Evolutionary conservation across 2,329 filamentous ascomycete species (phyloP).

Genomic region (Epichloe scottii): DNA sequence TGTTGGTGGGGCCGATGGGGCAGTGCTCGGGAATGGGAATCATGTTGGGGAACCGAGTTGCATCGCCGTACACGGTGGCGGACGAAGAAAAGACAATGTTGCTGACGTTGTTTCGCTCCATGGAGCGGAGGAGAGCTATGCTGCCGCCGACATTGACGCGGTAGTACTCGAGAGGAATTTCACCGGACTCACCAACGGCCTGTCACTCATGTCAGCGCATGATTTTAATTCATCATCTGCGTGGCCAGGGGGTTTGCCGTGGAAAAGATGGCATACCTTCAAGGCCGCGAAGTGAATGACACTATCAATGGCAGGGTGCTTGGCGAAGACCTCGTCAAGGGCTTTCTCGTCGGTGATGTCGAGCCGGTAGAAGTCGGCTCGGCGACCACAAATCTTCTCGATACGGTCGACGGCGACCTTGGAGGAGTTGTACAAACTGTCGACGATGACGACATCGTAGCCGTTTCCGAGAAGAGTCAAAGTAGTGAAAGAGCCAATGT

Average conservation of each 20-base stretch:
- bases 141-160: constrained; percentile 91
- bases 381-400: constrained; percentile 82
- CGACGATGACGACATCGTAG: constrained; percentile 93
- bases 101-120: constrained; percentile 80
- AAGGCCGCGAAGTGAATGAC: constrained; percentile 98
- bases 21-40: constrained; percentile 97
- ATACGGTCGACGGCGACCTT: constrained; percentile 87
- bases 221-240: too few relatives aligned
- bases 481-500: constrained; percentile 96
- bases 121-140: constrained; percentile 71
- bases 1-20: constrained; percentile 92
- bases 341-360: constrained; percentile 80
- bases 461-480: constrained; percentile 84
- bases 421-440: constrained; percentile 96
- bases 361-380: constrained; percentile 69
- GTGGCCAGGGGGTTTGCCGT: background rate
- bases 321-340: constrained; percentile 76
- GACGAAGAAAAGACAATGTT: constrained; percentile 99
- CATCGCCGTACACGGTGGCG: constrained; percentile 96
- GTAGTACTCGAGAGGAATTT: constrained; percentile 96
- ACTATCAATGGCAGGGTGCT: constrained; percentile 88
- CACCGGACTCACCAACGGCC: constrained; percentile 90
- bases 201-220: constrained; percentile 20
- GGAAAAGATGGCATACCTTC: constrained; percentile 47
- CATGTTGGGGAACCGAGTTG: constrained; percentile 92